phyloP scores from a whole-genome alignment of 31 red algal species.

The Asparagopsis taxiformis region DNA sequence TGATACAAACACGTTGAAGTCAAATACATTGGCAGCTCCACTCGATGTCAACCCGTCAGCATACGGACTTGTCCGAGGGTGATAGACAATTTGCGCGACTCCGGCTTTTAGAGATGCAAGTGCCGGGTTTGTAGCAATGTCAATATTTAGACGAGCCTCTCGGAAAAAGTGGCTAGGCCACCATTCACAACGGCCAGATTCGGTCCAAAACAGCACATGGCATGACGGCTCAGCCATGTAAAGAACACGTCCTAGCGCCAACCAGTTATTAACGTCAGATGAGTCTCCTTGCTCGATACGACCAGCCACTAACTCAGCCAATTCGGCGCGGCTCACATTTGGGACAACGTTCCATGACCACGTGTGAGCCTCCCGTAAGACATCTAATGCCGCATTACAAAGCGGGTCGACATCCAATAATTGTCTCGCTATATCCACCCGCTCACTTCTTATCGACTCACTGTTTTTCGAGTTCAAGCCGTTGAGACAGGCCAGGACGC shows the following conservation, averaged over 20 bases:
- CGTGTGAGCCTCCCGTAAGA: conserved; percentile 57
- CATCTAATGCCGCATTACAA: conserved; percentile 24
- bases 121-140: conserved; percentile 22
- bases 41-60: conserved; percentile 33
- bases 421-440: conserved; percentile 47
- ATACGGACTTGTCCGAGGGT: conserved; percentile 21
- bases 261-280: conserved; percentile 42
- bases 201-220: conserved; percentile 27
- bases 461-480: conserved; percentile 3
- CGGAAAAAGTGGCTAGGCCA: conserved; percentile 78
- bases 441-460: conserved; percentile 26
- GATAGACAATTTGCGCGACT: conserved; percentile 27
- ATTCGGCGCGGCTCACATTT: conserved; percentile 20
- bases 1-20: conserved; percentile 3
- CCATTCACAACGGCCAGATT: conserved; percentile 32
- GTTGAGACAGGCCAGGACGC: conserved; percentile 35
- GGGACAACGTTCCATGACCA: conserved; percentile 56
- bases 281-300: conserved; percentile 67
- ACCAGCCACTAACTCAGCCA: conserved; percentile 35
- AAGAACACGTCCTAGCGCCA: conserved; percentile 25
- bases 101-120: conserved; percentile 52
- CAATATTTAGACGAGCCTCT: conserved; percentile 20
- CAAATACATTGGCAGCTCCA: conserved; percentile 18
- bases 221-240: not conserved
- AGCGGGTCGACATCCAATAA: conserved; percentile 52